Base-by-base conservation (phyloP, 129 eudicot genomes). In the Solidago caesia region DNA sequence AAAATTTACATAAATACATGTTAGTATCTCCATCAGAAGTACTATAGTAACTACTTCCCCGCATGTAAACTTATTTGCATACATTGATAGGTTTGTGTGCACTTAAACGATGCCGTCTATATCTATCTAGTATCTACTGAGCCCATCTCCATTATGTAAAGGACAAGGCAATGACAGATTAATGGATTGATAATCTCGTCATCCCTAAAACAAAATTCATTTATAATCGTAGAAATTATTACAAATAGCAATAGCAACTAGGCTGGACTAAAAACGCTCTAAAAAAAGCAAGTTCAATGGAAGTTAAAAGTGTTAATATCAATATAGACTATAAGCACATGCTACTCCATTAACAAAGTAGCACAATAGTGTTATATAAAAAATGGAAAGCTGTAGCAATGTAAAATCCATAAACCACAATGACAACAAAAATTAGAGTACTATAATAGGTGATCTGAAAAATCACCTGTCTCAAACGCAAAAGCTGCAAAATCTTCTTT, bases 381-480 rank as follows among this genome's bases (percentile, higher is more conserved):
- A 8, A 1, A 61, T 4, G 13, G 7, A 61, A 5, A 61, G 14
- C 10, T 4, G 4, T 60, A 2, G 26, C 26, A n/a, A 12, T 64
- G 8, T n/a, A 64, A 5, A 8, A 64, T 6, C 27, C 7, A 58
- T 5, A 5, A 42, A 64, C 9, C 29, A 42, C 64, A 16, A 58
- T 27, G 16, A 12, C 16, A 12, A 48, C 63, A 41, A 42, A 33
- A 5, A 8, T 62, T 8, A 61, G 5, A 27, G 14, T 29, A 5
- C 49, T 47, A 39, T 0, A 26, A 45, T 8, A 6, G 26, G 10
- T 16, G 11, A 39, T 33, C 14, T 29, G 7, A 0, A 2, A 70
- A 59, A 44, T 71, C 66, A 89, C 97, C 94, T 92, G 96, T 75
- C 97, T 86, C 87, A 92, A 77, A 16, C 97, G 84, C 80, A 92